A percentile compares a stretch with the other conserved stretches of the same genome.
These are phyloP conservation scores for Abortiporus biennis DNA, from an alignment of 1,284 basidiomycete genomes.

Conservation along the genomic window DNA sequence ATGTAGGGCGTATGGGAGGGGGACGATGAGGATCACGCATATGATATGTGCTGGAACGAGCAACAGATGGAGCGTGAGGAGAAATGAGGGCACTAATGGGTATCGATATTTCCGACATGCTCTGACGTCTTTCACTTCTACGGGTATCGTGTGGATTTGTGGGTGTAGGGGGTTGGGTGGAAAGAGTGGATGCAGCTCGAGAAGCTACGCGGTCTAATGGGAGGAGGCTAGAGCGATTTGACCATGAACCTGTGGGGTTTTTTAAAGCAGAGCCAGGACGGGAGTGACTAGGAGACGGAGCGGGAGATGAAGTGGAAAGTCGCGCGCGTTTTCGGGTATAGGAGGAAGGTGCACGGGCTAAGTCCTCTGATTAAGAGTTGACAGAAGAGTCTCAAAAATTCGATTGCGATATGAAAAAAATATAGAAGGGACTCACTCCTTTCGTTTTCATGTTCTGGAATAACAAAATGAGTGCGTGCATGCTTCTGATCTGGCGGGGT, in stretches of 20 bases:
- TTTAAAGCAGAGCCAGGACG: slow-evolving; percentile 23
- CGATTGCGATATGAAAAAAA: not conserved
- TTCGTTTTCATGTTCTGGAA: slow-evolving; percentile 35
- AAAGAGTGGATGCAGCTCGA: slow-evolving; percentile 32
- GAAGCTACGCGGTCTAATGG: slow-evolving; percentile 23
- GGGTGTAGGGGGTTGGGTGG: slow-evolving; percentile 17
- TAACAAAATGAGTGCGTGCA: slow-evolving; percentile 28
- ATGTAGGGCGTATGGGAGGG: slow-evolving; percentile 46
- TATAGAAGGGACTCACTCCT: slow-evolving; percentile 3
- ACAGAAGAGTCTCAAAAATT: not conserved
- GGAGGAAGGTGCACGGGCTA: slow-evolving; percentile 54
- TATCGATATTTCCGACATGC: slow-evolving; percentile 44
- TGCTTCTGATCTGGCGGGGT: slow-evolving; percentile 42
- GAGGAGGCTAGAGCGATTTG: slow-evolving; percentile 38
- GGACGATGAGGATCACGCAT: slow-evolving; percentile 75
- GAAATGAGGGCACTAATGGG: slow-evolving; percentile 70
- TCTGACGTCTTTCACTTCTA: slow-evolving; percentile 16
- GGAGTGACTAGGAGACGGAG: slow-evolving; percentile 20
- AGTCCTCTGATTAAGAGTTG: slow-evolving; percentile 17
- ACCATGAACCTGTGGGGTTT: slow-evolving; percentile 43
- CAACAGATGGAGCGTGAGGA: slow-evolving; percentile 67
- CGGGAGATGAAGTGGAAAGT: slow-evolving; percentile 41
- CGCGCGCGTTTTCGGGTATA: slow-evolving; percentile 64
- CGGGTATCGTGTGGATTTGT: slow-evolving; percentile 9
- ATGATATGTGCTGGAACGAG: slow-evolving; percentile 51